Evolutionary conservation across 768 basidiomycete genomes (phyloP).

Genomic region (Russula lepida): DNA sequence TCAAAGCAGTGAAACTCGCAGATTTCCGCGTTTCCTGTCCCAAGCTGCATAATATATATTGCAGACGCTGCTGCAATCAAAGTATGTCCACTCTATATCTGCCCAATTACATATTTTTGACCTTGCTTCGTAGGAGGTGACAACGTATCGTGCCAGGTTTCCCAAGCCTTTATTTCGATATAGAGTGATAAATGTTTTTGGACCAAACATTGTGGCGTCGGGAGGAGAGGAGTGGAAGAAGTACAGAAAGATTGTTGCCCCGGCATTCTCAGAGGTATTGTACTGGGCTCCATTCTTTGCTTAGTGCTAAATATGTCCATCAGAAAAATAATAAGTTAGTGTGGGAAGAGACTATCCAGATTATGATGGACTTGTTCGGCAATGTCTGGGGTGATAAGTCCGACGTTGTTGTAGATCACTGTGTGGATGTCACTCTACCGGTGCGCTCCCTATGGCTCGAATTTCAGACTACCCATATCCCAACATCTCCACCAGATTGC

Average conservation of each 20-base stretch:
- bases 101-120: neutral
- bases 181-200: no score
- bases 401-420: slow-evolving; percentile 37
- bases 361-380: slow-evolving; percentile 28
- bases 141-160: no score
- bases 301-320: neutral
- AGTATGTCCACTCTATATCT: neutral
- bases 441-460: slow-evolving; percentile 27
- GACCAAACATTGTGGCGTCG: no score
- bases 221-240: no score
- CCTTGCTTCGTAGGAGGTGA: neutral
- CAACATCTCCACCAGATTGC: slow-evolving; percentile 34
- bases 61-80: slow-evolving; percentile 17
- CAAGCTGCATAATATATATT: neutral
- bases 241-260: no score
- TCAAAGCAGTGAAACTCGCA: neutral
- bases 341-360: slow-evolving; percentile 31
- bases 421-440: slow-evolving; percentile 46
- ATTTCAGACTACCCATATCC: neutral
- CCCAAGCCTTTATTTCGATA: no score
- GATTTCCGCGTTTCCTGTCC: slow-evolving; percentile 1
- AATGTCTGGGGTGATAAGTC: slow-evolving; percentile 40
- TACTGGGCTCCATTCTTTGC: neutral
- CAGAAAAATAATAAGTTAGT: slow-evolving; percentile 34
- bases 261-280: neutral